A percentile compares a stretch with the other conserved stretches of the same genome.
Conservation (phyloP, 2,329 filamentous ascomycete species). For the Venturia pyrina region DNA sequence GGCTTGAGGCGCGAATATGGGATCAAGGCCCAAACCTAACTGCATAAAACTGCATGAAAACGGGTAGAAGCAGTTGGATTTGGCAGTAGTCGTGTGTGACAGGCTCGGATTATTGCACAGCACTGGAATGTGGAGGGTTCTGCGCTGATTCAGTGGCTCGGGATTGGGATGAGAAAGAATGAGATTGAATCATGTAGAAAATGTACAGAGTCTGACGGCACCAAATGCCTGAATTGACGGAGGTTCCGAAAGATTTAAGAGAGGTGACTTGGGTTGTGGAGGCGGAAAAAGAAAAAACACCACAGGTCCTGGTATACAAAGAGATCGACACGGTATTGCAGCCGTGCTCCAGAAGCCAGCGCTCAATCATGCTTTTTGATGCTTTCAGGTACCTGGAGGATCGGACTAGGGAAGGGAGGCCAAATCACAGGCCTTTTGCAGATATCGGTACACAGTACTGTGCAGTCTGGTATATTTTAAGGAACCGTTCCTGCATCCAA, state of each 20-base stretch:
- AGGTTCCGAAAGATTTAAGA: neutral
- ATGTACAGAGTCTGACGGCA: neutral
- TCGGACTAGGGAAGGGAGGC: no score
- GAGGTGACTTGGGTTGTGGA: neutral
- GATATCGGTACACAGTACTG: neutral
- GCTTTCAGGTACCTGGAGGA: neutral
- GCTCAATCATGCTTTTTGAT: neutral
- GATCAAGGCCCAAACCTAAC: neutral
- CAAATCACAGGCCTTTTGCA: neutral
- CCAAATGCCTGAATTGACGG: neutral
- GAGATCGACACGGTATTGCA: neutral
- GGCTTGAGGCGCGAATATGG: neutral
- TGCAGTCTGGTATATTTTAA: neutral
- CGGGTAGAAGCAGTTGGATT: neutral
- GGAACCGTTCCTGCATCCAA: neutral
- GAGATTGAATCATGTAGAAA: neutral
- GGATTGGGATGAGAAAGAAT: neutral
- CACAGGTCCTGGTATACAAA: neutral
- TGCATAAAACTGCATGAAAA: neutral
- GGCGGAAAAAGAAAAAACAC: neutral
- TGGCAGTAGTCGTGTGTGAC: neutral
- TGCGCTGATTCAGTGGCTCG: neutral
- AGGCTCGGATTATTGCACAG: neutral
- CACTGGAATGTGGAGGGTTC: neutral
- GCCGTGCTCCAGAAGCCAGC: neutral